phyloP scores from a whole-genome alignment of 2,329 filamentous ascomycete species.

The Diaporthe aspalathi region DNA sequence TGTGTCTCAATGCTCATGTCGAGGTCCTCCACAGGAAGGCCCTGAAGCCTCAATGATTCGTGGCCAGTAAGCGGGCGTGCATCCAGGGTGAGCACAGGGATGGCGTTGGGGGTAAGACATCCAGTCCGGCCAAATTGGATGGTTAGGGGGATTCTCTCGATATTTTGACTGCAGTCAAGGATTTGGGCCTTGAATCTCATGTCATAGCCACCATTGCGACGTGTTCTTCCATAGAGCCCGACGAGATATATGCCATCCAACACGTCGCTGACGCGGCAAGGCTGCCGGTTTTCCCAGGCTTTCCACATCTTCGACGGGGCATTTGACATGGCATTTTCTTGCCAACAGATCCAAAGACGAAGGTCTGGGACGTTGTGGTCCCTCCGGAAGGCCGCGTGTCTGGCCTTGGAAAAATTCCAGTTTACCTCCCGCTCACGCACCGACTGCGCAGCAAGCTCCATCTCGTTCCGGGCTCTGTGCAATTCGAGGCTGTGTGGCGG shows the following conservation, averaged over 20 bases:
- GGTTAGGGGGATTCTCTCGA: conserved; percentile 64
- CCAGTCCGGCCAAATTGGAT: conserved; percentile 67
- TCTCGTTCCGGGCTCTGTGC: conserved; percentile 60
- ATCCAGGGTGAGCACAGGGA: conserved; percentile 69
- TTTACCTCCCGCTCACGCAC: conserved; percentile 50
- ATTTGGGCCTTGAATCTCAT: conserved; percentile 56
- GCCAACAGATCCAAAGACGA: conserved; percentile 42
- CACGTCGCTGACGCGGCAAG: conserved; percentile 72
- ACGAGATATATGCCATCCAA: conserved; percentile 68
- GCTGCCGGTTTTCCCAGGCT: conserved; percentile 61
- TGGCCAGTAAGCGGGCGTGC: conserved; percentile 70
- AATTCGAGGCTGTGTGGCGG: conserved; percentile 65
- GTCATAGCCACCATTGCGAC: conserved; percentile 58
- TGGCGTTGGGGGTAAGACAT: conserved; percentile 76
- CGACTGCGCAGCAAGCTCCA: conserved; percentile 51
- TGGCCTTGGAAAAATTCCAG: conserved; percentile 68
- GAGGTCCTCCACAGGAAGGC: conserved; percentile 72
- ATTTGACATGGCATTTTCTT: conserved; percentile 19
- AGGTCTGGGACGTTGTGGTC: conserved; percentile 61
- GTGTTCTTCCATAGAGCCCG: not conserved
- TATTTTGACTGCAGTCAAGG: conserved; percentile 78
- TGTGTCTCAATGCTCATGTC: conserved; percentile 73
- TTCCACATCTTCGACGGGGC: conserved; percentile 49
- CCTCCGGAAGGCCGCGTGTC: conserved; percentile 62
- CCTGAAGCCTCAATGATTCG: conserved; percentile 75